Conservation (phyloP, 2,329 filamentous ascomycete species). For the Lachnellula suecica region DNA sequence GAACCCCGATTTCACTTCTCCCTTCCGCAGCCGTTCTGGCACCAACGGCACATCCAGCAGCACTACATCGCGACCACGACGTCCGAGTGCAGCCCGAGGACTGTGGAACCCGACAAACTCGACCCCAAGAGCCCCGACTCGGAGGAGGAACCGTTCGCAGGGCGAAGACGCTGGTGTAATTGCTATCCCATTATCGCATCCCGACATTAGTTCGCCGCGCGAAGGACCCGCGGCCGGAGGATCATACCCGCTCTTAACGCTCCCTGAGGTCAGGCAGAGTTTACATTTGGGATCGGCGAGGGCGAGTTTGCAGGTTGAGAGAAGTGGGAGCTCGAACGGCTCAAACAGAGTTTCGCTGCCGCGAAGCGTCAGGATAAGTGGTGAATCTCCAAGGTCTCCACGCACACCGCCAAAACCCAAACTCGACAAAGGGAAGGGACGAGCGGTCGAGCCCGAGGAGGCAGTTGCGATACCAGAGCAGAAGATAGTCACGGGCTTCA, state of each 20-base stretch:
- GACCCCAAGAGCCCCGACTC: constrained; percentile 42
- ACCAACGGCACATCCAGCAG: constrained; percentile 24
- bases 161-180: constrained; percentile 19
- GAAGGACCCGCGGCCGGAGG: constrained; percentile 27
- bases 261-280: constrained; percentile 56
- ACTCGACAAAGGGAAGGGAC: constrained; percentile 31
- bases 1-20: constrained; percentile 24
- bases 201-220: constrained; percentile 23
- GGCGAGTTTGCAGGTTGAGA: constrained; percentile 45
- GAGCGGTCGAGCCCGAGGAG: constrained; percentile 21
- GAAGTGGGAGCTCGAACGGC: constrained; percentile 35
- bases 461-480: constrained; percentile 7
- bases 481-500: constrained; percentile 12
- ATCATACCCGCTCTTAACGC: constrained; percentile 51
- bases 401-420: constrained; percentile 12
- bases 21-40: constrained; percentile 26
- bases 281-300: constrained; percentile 45
- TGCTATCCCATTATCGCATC: constrained; percentile 32
- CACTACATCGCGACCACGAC: constrained; percentile 22
- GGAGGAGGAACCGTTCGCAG: constrained; percentile 17
- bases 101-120: constrained; percentile 63
- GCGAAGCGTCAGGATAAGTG: constrained; percentile 32
- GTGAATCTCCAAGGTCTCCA: too few relatives aligned
- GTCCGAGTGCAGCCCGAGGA: constrained; percentile 35
- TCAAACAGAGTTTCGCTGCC: constrained; percentile 32